Base-by-base conservation (phyloP, 495 filamentous ascomycete species). In the Aspergillus ostianus region DNA sequence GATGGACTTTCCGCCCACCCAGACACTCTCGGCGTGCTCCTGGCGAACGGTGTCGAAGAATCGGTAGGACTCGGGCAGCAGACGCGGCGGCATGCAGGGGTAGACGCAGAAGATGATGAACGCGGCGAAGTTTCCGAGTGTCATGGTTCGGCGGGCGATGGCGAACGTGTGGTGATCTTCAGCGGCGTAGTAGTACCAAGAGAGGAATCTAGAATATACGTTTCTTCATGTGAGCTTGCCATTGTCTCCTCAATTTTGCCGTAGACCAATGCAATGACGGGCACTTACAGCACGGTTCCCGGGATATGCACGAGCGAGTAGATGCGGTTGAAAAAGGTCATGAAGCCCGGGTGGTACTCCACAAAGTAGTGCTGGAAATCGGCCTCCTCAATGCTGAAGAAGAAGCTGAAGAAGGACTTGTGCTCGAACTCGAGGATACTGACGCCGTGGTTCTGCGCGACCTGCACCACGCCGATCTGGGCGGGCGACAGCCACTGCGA, bases 231-330 rank as follows among this genome's bases (percentile, higher is more conserved):
- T 41, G 3, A 41, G 36, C 36, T 13, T 41, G 1, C 12, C 36
- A 41, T n/a, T n/a, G n/a, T n/a, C n/a, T n/a, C n/a, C n/a, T n/a
- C n/a, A n/a, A n/a, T n/a, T n/a, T n/a, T n/a, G n/a, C n/a, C n/a
- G n/a, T n/a, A n/a, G n/a, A n/a, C n/a, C n/a, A n/a, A n/a, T n/a
- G n/a, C 50, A 29, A 30, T 26, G 47, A 6, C 47, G 4, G 50
- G 30, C 13, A 79, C 81, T 65, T 72, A 86, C 83, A 81, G 81
- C 32, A 88, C 85, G 13, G 85, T 87, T 21, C 85, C 85, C 0
- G 85, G 85, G 57, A 88, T 87, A 59, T 88, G 85, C 21, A 88
- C 84, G 21, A 88, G 67, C 4, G 85, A 84, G 66, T 88, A 88
- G 6, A 80, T 77, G 54, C 81, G 79, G 60, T 88, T 88, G 62